These are phyloP conservation scores for Eucalyptus decipiens DNA, from an alignment of 345 rosid genomes.

Conservation along the genomic window DNA sequence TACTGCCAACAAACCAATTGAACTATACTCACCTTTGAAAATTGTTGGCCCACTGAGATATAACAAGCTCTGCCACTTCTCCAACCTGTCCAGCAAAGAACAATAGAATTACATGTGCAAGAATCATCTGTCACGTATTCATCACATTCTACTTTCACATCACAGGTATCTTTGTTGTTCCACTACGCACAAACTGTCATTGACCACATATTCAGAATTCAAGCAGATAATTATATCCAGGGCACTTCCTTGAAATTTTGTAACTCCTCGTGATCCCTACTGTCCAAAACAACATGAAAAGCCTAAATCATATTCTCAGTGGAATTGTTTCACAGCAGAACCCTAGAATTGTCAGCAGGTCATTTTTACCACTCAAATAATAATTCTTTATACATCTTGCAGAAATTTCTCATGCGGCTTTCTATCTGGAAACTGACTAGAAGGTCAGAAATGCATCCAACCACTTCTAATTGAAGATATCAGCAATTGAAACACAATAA, in stretches of 20 bases:
- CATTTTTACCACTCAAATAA: neutral
- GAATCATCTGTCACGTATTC: neutral
- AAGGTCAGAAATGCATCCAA: neutral
- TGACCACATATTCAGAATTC: neutral
- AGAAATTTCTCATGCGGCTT: neutral
- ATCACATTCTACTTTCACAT: neutral
- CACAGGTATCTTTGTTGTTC: neutral
- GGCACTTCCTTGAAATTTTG: neutral
- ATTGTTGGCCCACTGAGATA: neutral
- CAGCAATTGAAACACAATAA: neutral
- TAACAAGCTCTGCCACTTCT: neutral
- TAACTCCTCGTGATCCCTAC: neutral
- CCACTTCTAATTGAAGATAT: neutral
- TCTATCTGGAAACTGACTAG: neutral
- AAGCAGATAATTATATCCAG: neutral
- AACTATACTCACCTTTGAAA: neutral
- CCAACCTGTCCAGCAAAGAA: neutral
- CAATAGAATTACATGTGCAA: neutral
- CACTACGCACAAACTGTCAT: neutral
- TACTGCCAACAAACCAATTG: neutral
- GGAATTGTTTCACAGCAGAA: neutral
- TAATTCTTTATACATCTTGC: neutral
- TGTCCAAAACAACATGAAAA: neutral
- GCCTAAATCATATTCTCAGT: neutral
- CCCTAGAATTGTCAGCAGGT: neutral